Evolutionary conservation across 371 early-diverging fungal species (phyloP), one percentile per base, ranked within the genome.

Genomic region (Haplosporangium sp.): DNA sequence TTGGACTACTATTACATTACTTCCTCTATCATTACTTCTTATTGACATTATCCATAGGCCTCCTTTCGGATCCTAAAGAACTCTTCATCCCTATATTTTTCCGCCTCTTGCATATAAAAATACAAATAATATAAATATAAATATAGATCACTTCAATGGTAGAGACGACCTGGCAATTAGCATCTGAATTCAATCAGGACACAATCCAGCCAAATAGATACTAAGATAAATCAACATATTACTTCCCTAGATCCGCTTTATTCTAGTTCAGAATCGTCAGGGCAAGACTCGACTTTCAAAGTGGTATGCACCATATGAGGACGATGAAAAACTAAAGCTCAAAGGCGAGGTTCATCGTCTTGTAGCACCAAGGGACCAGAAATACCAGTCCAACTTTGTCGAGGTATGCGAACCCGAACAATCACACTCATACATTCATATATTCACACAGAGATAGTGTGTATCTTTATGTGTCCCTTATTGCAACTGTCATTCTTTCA

Each of bases 251-350:
- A 96, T 97, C 75, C 91, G 97, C 34, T 98, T 97, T 83, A 97
- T 98, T 63, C 88, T 98, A 15, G 98, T 98, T 19, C 98, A 98
- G 77, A 99, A 99, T 85, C 90, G 97, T 10, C 98, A 99, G 79
- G 99, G 99, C 52, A 99, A 99, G 86, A 98, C 98, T 5, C 87
- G 99, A 74, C 88, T 99, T 50, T 91, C 95, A 40, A 98, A 97
- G 83, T 99, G 98, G 97, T 99, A 97, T 87, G 92, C 94, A 27
- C 94, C 94, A 10, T 94, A 93, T 71, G 95, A 94, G 60, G 97
- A 97, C 85, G 95, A 96, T 59, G 98, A 99, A 83, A 97, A 97
- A 85, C 84, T 89, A 57, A 96, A 96, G 83, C 88, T 98, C 63
- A 98, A 97, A 78, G 93, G 93, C 19, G 97, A 98, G 67, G 96